Base-by-base conservation (phyloP, 2,329 filamentous ascomycete species). In the Beauveria pseudobassiana region DNA sequence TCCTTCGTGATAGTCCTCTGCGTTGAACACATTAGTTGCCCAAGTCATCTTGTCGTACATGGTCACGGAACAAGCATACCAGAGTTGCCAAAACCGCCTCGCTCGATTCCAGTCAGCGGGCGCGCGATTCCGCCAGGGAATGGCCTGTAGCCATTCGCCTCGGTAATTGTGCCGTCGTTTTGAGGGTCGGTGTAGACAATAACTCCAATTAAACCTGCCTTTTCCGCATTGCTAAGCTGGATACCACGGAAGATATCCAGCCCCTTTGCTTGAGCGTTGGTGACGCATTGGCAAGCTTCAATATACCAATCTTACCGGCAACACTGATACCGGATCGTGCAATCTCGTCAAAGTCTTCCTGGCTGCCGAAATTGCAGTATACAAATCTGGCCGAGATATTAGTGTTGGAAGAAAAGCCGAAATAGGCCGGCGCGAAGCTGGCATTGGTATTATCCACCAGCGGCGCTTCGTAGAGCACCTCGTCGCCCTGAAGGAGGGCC, bases 131-230 rank as follows among this genome's bases (percentile, higher is more conserved):
- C 24, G 55, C 73, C 72, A 78, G 0, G 91, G 90, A 69, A 93
- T 93, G 0, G 85, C 73, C 61, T 86, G 66, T 88, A 82, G 1
- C 90, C 90, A 66, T 93, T 90, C 63, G 85, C 82, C 51, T 88
- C 87, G 0, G 89, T 93, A 24, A 90, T 78, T 9, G 87, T 79
- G 3, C 89, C 89, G 72, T 97, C 93, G 68, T 93, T 90, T 45
- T 91, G 90, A 0, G 93, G 91, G 70, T 97, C 93, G 20, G 81
- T 86, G 74, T 92, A 97, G 45, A 96, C 82, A 54, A 96, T 78
- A 10, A 84, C 83, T 16, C 91, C 93, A 40, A 95, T 78, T 80
- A 93, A 91, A 14, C 92, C 93, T 20, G 95, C 79, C 65, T 96
- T 89, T 70, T 93, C 87, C 0, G 91, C 90, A 61, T 90, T 85